Conservation (phyloP, 2,329 filamentous ascomycete genomes). For the Fusarium heterosporum region DNA sequence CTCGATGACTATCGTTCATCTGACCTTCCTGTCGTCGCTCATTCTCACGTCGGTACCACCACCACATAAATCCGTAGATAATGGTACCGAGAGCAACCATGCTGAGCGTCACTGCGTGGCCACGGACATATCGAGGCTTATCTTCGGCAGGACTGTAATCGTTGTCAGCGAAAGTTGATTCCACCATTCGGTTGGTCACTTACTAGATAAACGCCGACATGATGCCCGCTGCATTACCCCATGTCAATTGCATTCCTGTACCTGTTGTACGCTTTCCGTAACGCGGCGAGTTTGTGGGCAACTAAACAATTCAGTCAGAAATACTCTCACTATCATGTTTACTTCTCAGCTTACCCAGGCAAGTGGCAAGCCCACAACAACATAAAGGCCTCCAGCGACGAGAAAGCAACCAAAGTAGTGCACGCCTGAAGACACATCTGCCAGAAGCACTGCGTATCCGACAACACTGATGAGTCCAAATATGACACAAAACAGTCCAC, state of each 20-base stretch:
- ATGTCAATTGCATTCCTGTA: constrained; percentile 76
- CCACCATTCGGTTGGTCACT: constrained; percentile 11
- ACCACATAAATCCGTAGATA: constrained; percentile 67
- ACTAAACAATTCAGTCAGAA: constrained; percentile 38
- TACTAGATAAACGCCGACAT: constrained; percentile 76
- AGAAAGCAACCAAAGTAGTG: constrained; percentile 82
- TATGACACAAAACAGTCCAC: constrained; percentile 72
- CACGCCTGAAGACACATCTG: constrained; percentile 68
- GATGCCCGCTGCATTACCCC: constrained; percentile 77
- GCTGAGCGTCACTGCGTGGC: constrained; percentile 70
- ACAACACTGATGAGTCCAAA: constrained; percentile 73
- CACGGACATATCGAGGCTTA: constrained; percentile 68
- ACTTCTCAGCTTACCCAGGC: constrained; percentile 58
- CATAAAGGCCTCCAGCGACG: constrained; percentile 79
- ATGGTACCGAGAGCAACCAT: constrained; percentile 66
- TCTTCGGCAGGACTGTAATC: constrained; percentile 58
- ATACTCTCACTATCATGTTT: not conserved
- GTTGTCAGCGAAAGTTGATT: constrained; percentile 18
- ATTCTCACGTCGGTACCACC: constrained; percentile 63
- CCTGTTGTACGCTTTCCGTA: constrained; percentile 82
- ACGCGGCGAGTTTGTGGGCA: constrained; percentile 76
- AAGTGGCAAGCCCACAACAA: constrained; percentile 66
- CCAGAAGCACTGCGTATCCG: constrained; percentile 76
- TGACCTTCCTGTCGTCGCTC: constrained; percentile 55
- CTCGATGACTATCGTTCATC: constrained; percentile 54